Conservation (phyloP, 2,329 filamentous ascomycete species). For the Cadophora malorum region DNA sequence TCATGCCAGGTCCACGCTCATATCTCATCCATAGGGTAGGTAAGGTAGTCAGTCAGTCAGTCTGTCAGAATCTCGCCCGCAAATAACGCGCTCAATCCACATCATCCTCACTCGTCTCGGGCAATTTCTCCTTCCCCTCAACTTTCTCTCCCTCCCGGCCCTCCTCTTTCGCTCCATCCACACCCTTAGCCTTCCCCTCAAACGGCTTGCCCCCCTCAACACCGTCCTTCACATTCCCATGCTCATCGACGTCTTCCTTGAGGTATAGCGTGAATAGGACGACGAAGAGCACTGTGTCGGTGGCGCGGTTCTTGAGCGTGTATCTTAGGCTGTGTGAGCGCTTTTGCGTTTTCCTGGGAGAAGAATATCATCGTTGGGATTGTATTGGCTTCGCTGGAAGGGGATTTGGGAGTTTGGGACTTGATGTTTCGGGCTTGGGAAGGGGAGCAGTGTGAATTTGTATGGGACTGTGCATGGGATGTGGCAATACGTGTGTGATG, state of each 20-base stretch:
- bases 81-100: too few species aligned
- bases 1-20: too few species aligned
- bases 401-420: background rate
- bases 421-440: background rate
- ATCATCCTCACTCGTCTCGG: slow-evolving; percentile 40
- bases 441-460: background rate
- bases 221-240: slow-evolving; percentile 58
- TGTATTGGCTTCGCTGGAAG: background rate
- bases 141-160: slow-evolving; percentile 27
- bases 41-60: too few species aligned
- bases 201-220: slow-evolving; percentile 43
- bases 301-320: slow-evolving; percentile 81
- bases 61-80: too few species aligned
- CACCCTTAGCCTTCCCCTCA: slow-evolving; percentile 26
- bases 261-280: slow-evolving; percentile 80
- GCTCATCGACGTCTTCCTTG: slow-evolving; percentile 67
- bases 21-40: too few species aligned
- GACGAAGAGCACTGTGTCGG: slow-evolving; percentile 78
- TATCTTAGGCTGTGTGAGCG: slow-evolving; percentile 90
- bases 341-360: slow-evolving; percentile 41
- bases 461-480: too few species aligned
- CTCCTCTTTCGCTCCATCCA: slow-evolving; percentile 32
- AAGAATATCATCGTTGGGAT: slow-evolving; percentile 31
- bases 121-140: slow-evolving; percentile 28
- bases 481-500: background rate